phyloP scores from a whole-genome alignment of 495 filamentous ascomycete genomes.

The Xeromyces bisporus region DNA sequence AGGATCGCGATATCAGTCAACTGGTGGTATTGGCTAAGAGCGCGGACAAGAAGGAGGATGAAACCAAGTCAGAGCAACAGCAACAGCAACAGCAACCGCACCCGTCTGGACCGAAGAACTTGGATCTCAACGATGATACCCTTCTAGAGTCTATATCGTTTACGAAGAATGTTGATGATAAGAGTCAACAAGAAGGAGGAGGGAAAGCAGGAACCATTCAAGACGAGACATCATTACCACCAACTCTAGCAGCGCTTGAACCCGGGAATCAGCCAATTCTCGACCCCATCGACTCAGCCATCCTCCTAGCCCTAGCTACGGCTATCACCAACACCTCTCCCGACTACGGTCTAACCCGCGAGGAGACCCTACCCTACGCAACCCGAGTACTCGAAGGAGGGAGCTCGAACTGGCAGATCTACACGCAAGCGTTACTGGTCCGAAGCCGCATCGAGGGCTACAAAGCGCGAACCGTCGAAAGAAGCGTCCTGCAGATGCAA shows the following conservation, averaged over 20 bases:
- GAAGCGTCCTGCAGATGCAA: constrained; percentile 85
- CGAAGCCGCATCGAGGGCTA: constrained; percentile 80
- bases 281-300: constrained; percentile 65
- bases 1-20: constrained; percentile 77
- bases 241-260: constrained; percentile 41
- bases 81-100: constrained; percentile 1
- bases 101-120: constrained; percentile 37
- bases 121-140: constrained; percentile 83
- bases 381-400: constrained; percentile 75
- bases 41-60: constrained; percentile 11
- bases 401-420: constrained; percentile 93
- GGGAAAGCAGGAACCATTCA: constrained; percentile 22
- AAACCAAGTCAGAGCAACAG: neutral
- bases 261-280: constrained; percentile 72
- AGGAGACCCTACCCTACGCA: constrained; percentile 85
- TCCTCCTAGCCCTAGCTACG: constrained; percentile 64
- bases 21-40: constrained; percentile 84
- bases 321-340: constrained; percentile 82
- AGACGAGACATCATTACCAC: constrained; percentile 40
- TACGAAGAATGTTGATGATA: constrained; percentile 33
- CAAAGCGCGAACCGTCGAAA: constrained; percentile 66
- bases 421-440: constrained; percentile 80
- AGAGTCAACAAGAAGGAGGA: constrained; percentile 11
- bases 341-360: constrained; percentile 66
- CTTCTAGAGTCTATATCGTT: constrained; percentile 78